A percentile compares a stretch with the other conserved stretches of the same genome.
These are phyloP conservation scores for Pelagomonas calceolata DNA, from an alignment of 108 stramenopile species.

Conservation along the genomic window DNA sequence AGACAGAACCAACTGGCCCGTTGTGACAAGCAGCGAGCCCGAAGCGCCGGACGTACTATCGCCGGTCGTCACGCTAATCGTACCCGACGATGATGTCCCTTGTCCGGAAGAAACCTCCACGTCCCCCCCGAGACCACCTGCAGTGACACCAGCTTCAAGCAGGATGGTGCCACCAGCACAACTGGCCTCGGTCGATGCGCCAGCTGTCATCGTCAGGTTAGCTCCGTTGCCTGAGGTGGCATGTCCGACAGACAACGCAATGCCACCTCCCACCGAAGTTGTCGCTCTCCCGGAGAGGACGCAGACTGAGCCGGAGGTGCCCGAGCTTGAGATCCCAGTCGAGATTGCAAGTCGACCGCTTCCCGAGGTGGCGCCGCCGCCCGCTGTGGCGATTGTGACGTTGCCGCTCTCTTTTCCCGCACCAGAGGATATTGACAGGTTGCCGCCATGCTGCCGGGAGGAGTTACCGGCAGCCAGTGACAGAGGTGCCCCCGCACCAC, in stretches of 20 bases:
- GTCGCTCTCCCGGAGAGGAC: neutral
- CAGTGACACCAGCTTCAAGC: neutral
- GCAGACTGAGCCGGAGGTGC: neutral
- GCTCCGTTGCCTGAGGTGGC: neutral
- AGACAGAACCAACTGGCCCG: neutral
- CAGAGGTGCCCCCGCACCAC: neutral
- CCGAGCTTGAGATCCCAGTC: neutral
- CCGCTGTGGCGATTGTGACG: too few species aligned
- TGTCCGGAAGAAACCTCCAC: constrained; percentile 1
- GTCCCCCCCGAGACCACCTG: constrained; percentile 4
- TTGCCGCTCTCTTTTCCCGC: too few species aligned
- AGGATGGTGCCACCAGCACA: constrained; percentile 1
- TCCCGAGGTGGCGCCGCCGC: neutral
- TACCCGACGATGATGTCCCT: neutral
- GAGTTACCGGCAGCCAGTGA: constrained; percentile 5
- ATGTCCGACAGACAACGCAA: constrained; percentile 2
- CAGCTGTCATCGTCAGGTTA: constrained; percentile 2
- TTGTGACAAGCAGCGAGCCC: neutral
- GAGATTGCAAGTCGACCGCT: constrained; percentile 1
- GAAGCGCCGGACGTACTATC: constrained; percentile 1
- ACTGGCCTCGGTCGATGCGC: neutral
- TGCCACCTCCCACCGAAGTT: constrained; percentile 4
- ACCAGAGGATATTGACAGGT: neutral
- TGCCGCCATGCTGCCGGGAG: neutral
- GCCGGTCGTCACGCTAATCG: constrained; percentile 3